Percentiles rank a stretch among this genome's conserved stretches.
These are phyloP conservation scores for Calonectria henricotiae DNA, from an alignment of 2,329 filamentous ascomycete genomes.

Conservation along the genomic window DNA sequence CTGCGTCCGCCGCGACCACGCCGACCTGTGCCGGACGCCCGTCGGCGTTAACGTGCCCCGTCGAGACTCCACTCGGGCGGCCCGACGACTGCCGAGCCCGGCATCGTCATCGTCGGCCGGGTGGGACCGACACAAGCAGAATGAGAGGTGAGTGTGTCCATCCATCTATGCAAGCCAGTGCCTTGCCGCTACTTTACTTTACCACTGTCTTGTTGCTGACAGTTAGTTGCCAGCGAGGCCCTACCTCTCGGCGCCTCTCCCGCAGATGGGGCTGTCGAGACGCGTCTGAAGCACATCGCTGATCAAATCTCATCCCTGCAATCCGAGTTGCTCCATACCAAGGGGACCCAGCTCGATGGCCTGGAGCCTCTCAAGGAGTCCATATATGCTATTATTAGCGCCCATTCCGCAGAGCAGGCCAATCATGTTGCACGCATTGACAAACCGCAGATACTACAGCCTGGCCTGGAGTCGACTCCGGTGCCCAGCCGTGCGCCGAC, in stretches of 20 bases:
- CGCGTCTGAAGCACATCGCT: slow-evolving; percentile 1
- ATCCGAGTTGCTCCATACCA: slow-evolving; percentile 18
- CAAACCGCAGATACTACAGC: neutral
- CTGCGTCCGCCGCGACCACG: slow-evolving; percentile 17
- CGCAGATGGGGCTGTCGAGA: neutral
- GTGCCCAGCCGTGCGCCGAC: neutral
- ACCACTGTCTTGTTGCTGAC: neutral
- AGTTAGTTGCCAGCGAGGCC: neutral
- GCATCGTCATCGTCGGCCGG: slow-evolving; percentile 2
- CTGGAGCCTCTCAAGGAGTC: slow-evolving; percentile 6
- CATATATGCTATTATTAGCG: neutral
- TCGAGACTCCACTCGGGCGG: slow-evolving; percentile 3
- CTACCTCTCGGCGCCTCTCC: neutral
- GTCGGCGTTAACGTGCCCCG: slow-evolving; percentile 11
- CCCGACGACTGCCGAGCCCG: slow-evolving; percentile 9
- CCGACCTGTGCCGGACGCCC: slow-evolving; percentile 9
- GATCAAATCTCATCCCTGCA: slow-evolving; percentile 12
- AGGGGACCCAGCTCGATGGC: slow-evolving; percentile 10
- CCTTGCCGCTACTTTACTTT: neutral
- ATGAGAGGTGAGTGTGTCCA: neutral
- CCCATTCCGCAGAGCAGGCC: neutral
- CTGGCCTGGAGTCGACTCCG: neutral
- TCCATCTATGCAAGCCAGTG: neutral
- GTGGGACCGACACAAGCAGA: neutral
- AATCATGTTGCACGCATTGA: neutral